phyloP scores from a whole-genome alignment of 805 yeast genomes.

The Wickerhamomyces chaumierensis region DNA sequence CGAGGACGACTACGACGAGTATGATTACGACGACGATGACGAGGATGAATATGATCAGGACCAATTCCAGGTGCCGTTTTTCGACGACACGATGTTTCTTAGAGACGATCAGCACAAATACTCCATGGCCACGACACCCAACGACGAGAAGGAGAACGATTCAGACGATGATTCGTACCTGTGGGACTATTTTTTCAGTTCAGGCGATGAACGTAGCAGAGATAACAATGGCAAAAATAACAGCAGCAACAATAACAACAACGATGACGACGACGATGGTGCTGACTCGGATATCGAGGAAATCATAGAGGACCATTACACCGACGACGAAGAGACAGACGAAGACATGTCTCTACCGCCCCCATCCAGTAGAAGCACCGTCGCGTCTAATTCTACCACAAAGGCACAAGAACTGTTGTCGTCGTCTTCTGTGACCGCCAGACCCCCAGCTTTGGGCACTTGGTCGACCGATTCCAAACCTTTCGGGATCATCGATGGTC shows the following conservation, averaged over 20 bases:
- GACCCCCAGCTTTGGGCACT: slow-evolving; percentile 89
- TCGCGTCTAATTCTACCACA: slow-evolving; percentile 37
- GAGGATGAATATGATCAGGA: slow-evolving; percentile 22
- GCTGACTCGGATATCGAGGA: too few relatives aligned
- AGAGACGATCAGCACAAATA: slow-evolving; percentile 2
- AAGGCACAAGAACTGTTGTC: slow-evolving; percentile 90
- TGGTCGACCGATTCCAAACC: slow-evolving; percentile 81
- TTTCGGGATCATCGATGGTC: slow-evolving; percentile 89
- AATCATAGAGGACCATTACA: too few relatives aligned
- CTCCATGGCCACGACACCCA: neutral
- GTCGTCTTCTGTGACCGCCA: slow-evolving; percentile 68
- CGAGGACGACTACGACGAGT: slow-evolving; percentile 21
- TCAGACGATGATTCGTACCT: slow-evolving; percentile 53
- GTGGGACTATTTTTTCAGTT: slow-evolving; percentile 62
- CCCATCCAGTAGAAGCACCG: slow-evolving; percentile 41
- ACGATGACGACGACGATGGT: slow-evolving; percentile 10
- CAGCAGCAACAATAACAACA: too few relatives aligned
- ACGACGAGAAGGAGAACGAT: slow-evolving; percentile 5
- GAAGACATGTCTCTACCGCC: slow-evolving; percentile 81
- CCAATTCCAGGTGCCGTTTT: slow-evolving; percentile 34
- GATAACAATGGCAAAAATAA: too few relatives aligned
- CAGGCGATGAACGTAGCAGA: slow-evolving; percentile 18
- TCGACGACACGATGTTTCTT: slow-evolving; percentile 25
- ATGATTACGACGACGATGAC: slow-evolving; percentile 18
- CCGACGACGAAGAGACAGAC: slow-evolving; percentile 91